A percentile compares a stretch with the other conserved stretches of the same genome.
phyloP scores from a whole-genome alignment of 257 asterid genomes.

The Petunia axillaris region DNA sequence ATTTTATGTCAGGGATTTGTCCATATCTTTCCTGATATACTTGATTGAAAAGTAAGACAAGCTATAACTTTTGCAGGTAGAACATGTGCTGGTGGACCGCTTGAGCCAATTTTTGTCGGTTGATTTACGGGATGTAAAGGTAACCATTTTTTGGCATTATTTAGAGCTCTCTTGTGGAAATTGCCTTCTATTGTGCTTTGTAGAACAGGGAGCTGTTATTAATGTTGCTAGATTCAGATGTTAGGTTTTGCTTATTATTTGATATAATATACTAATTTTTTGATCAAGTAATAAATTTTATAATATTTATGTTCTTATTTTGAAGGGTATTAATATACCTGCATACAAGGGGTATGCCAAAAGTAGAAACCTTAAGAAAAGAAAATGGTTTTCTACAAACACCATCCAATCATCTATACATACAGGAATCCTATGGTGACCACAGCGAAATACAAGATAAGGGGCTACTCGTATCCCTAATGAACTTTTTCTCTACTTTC shows the following conservation, averaged over 20 bases:
- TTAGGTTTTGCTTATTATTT: neutral
- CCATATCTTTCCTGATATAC: neutral
- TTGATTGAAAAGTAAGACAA: conserved; percentile 28
- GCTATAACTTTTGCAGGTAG: conserved; percentile 63
- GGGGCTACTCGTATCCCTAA: neutral
- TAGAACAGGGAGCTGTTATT: neutral
- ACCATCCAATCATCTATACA: no score
- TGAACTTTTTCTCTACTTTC: neutral
- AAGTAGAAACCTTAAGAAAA: no score
- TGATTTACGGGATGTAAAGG: conserved; percentile 97
- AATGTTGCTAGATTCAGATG: neutral
- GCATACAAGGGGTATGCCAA: no score
- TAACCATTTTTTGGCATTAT: conserved; percentile 27
- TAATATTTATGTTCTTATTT: no score
- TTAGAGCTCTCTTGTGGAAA: conserved; percentile 3
- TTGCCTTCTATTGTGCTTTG: neutral
- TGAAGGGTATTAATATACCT: no score
- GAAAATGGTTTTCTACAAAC: no score
- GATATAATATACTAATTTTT: neutral
- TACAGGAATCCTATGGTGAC: no score
- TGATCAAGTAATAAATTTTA: no score
- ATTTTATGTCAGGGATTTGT: conserved; percentile 16
- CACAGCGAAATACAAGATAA: no score
- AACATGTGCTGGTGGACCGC: conserved; percentile 96
- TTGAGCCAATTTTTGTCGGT: conserved; percentile 74